These are phyloP conservation scores for Monosporozyma aerobia DNA, from an alignment of 805 yeast genomes.

Conservation along the genomic window DNA sequence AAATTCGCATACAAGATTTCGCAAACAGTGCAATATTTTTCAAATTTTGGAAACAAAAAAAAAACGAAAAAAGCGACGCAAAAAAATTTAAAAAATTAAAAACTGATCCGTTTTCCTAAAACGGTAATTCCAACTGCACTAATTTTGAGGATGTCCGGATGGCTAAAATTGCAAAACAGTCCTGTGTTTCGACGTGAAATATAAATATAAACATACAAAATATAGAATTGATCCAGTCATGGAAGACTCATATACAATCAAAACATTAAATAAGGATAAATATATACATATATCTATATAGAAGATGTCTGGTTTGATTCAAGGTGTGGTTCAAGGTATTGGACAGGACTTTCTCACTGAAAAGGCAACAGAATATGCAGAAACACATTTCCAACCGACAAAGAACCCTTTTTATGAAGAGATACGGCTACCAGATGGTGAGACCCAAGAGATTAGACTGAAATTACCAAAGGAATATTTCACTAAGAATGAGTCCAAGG, in stretches of 20 bases:
- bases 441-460: constrained; percentile 28
- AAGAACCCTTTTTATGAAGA: constrained; percentile 53
- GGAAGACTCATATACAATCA: no score
- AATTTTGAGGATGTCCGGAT: neutral
- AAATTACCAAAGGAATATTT: constrained; percentile 40
- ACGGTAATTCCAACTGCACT: neutral
- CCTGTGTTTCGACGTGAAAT: neutral
- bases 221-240: no score
- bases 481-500: constrained; percentile 48
- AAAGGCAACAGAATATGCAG: constrained; percentile 20
- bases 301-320: constrained; percentile 8
- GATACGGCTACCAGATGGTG: constrained; percentile 36
- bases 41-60: neutral
- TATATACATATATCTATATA: no score
- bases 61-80: neutral
- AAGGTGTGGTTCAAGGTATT: constrained; percentile 10
- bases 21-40: neutral
- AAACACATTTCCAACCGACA: constrained; percentile 25
- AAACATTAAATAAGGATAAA: no score
- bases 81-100: neutral
- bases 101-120: neutral
- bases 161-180: neutral
- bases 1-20: neutral
- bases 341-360: constrained; percentile 10
- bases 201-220: neutral